These are phyloP conservation scores for Pichia sp. DNA, from an alignment of 1,139 yeast species.

Conservation along the genomic window DNA sequence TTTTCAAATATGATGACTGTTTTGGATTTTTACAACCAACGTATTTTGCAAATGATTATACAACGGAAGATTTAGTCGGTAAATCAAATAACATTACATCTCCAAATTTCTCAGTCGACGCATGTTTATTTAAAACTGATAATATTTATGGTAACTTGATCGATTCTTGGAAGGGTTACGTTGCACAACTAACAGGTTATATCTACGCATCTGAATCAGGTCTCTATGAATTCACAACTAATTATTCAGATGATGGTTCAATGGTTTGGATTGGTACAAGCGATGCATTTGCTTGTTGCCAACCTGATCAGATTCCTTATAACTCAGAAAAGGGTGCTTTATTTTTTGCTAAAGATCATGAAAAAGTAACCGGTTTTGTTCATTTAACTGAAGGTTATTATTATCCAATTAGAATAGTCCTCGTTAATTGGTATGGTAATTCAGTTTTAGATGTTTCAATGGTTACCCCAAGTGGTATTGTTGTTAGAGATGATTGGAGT, in stretches of 20 bases:
- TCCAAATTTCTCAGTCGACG: conserved; percentile 10
- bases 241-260: conserved; percentile 20
- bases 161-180: conserved; percentile 30
- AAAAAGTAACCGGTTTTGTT: conserved; percentile 6
- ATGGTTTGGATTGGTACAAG: conserved; percentile 18
- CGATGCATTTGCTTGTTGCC: conserved; percentile 22
- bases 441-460: conserved; percentile 8
- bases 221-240: conserved; percentile 15
- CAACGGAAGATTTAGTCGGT: conserved; percentile 3
- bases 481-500: conserved; percentile 7
- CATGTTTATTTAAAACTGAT: not conserved
- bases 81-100: conserved; percentile 8
- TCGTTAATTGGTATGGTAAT: conserved; percentile 1
- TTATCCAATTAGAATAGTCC: conserved; percentile 19
- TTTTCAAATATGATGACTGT: not conserved
- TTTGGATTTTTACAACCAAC: conserved; percentile 5
- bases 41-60: conserved; percentile 12
- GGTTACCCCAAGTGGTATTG: conserved; percentile 9
- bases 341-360: not conserved
- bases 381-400: conserved; percentile 11
- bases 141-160: conserved; percentile 31
- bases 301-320: conserved; percentile 5
- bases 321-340: conserved; percentile 1
- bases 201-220: conserved; percentile 20
- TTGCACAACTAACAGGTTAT: conserved; percentile 22